These are phyloP conservation scores for Lyophyllum shimeji DNA, from an alignment of 768 basidiomycete genomes.

Conservation along the genomic window DNA sequence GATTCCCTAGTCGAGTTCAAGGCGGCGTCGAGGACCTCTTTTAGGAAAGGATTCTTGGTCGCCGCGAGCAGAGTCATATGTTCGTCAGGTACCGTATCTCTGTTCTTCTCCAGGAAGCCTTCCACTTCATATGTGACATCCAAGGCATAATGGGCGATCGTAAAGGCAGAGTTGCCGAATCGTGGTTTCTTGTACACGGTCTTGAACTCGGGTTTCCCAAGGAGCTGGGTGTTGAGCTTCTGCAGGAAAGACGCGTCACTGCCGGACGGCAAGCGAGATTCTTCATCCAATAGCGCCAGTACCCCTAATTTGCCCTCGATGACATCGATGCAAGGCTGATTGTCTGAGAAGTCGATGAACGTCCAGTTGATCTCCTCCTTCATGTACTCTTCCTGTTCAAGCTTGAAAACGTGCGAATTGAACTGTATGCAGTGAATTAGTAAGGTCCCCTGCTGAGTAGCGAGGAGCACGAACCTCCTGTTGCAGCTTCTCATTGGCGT, in stretches of 20 bases:
- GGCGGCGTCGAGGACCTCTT: conserved; percentile 91
- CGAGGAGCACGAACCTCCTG: conserved; percentile 71
- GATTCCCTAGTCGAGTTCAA: conserved; percentile 73
- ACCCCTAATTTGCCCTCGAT: conserved; percentile 98
- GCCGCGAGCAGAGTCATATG: conserved; percentile 85
- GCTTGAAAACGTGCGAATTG: conserved; percentile 98
- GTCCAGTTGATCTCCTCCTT: conserved; percentile 99
- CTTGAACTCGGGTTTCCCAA: conserved; percentile 78
- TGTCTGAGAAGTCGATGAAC: conserved; percentile 99
- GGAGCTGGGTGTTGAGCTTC: conserved; percentile 84
- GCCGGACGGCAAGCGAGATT: conserved; percentile 93
- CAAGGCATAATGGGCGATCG: conserved; percentile 95
- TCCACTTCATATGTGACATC: conserved; percentile 99
- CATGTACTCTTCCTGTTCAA: conserved; percentile 99
- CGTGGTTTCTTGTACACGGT: conserved; percentile 96
- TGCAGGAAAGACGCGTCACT: conserved; percentile 91
- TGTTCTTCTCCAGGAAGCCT: conserved; percentile 98
- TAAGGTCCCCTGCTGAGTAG: not conserved
- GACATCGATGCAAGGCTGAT: conserved; percentile 97
- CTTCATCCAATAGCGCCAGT: conserved; percentile 92
- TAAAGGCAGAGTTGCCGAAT: conserved; percentile 97
- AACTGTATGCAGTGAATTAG: conserved; percentile 53
- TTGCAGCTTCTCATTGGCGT: conserved; percentile 97
- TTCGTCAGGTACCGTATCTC: conserved; percentile 98
- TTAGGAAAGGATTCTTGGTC: conserved; percentile 91